A percentile compares a stretch with the other conserved stretches of the same genome.
phyloP scores from a whole-genome alignment of 129 eudicot genomes.

The sunflower (Helianthus annuus) region HanXRQr2.0-SUNRISE NC_035436.2:199879283-199879782 shows the following conservation, averaged over 20 bases:
- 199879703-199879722: background rate
- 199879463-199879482: background rate
- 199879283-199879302: background rate
- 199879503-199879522: background rate
- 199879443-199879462: background rate
- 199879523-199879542: background rate
- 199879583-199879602: no score
- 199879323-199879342: slow-evolving; percentile 3
- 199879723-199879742: background rate
- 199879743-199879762: background rate
- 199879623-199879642: no score
- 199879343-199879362: slow-evolving; percentile 26
- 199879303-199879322: slow-evolving; percentile 5
- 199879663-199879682: background rate
- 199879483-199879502: background rate
- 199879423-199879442: background rate
- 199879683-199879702: background rate
- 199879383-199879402: slow-evolving; percentile 74
- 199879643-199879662: no score
- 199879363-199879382: slow-evolving; percentile 56
- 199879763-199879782: no score
- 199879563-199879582: no score
- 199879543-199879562: background rate
- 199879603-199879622: no score
- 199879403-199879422: slow-evolving; percentile 64